phyloP scores from a whole-genome alignment of 108 stramenopile genomes.

The Nitzschia inconspicua region DNA sequence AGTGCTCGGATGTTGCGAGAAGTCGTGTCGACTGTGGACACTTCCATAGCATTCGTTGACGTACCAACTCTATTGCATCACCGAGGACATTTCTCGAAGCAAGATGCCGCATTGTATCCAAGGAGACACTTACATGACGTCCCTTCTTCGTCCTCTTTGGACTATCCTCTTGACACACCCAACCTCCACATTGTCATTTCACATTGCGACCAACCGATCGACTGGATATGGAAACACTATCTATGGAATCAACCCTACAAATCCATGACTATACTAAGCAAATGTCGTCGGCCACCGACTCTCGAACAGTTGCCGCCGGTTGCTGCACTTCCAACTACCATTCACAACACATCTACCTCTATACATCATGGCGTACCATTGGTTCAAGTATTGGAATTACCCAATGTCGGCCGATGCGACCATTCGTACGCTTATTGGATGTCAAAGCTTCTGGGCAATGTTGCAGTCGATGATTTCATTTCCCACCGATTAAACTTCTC shows the following conservation, averaged over 20 bases:
- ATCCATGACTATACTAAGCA: background rate
- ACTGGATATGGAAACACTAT: background rate
- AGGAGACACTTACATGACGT: too few species aligned
- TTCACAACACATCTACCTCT: constrained; percentile 16
- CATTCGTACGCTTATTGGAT: constrained; percentile 39
- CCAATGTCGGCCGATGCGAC: constrained; percentile 41
- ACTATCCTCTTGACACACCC: too few species aligned
- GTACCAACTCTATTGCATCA: too few species aligned
- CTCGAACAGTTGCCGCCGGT: constrained; percentile 15
- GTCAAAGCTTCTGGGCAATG: constrained; percentile 1
- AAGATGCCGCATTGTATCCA: too few species aligned
- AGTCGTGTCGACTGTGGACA: too few species aligned
- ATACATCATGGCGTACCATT: background rate
- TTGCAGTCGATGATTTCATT: too few species aligned
- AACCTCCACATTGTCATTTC: constrained; percentile 1
- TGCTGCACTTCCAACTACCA: constrained; percentile 16
- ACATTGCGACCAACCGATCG: background rate
- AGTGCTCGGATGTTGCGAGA: too few species aligned
- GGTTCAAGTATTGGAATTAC: constrained; percentile 8
- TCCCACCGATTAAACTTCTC: too few species aligned
- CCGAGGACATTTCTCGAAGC: too few species aligned
- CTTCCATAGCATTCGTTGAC: too few species aligned
- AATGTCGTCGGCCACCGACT: background rate
- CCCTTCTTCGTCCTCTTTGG: too few species aligned
- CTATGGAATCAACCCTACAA: background rate